These are phyloP conservation scores for Lactarius pseudohatsudake DNA, from an alignment of 768 basidiomycete species.

Conservation along the genomic window DNA sequence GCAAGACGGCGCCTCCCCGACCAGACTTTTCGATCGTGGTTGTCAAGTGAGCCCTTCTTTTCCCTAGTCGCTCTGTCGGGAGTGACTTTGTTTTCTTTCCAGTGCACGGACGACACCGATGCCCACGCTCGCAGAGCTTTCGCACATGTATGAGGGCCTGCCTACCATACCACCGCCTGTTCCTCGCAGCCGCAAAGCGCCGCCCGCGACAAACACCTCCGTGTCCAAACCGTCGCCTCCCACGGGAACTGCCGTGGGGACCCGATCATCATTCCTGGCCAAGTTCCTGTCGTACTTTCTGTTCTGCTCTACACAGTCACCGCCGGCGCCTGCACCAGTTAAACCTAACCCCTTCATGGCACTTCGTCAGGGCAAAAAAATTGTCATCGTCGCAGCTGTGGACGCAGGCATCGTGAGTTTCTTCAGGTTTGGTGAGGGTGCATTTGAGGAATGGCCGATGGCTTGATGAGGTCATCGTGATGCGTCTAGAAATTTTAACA, in stretches of 20 bases:
- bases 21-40: constrained; percentile 89
- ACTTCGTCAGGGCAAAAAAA: constrained; percentile 82
- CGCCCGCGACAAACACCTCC: not conserved
- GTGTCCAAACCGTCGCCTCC: not conserved
- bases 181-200: constrained; percentile 44
- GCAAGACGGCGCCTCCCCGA: constrained; percentile 68
- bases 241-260: not conserved
- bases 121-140: constrained; percentile 78
- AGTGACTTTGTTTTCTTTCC: not conserved
- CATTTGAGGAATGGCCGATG: constrained; percentile 86
- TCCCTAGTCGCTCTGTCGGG: not conserved
- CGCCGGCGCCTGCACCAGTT: constrained; percentile 33
- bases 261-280: constrained; percentile 1
- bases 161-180: constrained; percentile 63
- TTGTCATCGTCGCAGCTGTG: constrained; percentile 81
- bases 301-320: not conserved
- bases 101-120: constrained; percentile 83
- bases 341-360: constrained; percentile 73
- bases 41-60: constrained; percentile 60
- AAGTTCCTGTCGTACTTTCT: constrained; percentile 6
- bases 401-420: constrained; percentile 87
- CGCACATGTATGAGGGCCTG: constrained; percentile 64
- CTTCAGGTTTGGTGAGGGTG: constrained; percentile 83
- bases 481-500: not conserved
- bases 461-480: constrained; percentile 13